A percentile compares a stretch with the other conserved stretches of the same genome.
phyloP scores from a whole-genome alignment of 78 protist species.

The Cyanophora paradoxa region DNA sequence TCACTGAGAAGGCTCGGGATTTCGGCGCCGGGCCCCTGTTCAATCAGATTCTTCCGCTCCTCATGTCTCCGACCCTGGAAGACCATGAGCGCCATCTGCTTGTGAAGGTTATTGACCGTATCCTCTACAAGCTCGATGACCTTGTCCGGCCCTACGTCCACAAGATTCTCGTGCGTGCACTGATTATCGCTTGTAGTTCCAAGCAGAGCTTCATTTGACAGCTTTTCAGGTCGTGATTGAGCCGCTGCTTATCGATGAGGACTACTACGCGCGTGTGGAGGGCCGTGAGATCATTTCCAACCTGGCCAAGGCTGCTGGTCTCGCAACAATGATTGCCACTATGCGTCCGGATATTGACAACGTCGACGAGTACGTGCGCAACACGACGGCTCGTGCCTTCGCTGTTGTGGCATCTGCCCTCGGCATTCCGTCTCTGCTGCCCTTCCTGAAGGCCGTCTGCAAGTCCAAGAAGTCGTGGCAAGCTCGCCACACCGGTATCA shows the following conservation, averaged over 20 bases:
- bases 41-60: conserved; percentile 85
- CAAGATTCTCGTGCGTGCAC: conserved; percentile 93
- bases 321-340: conserved; percentile 93
- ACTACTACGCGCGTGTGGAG: conserved; percentile 79
- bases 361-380: conserved; percentile 85
- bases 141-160: conserved; percentile 90
- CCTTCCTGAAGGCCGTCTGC: conserved; percentile 96
- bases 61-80: conserved; percentile 90
- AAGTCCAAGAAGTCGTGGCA: conserved; percentile 87
- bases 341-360: conserved; percentile 95
- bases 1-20: conserved; percentile 92
- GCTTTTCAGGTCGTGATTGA: conserved; percentile 95
- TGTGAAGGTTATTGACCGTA: conserved; percentile 95
- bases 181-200: too few relatives aligned
- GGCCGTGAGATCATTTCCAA: conserved; percentile 96
- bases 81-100: conserved; percentile 97
- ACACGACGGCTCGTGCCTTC: conserved; percentile 97
- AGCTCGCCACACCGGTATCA: conserved; percentile 94
- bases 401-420: conserved; percentile 97
- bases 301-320: conserved; percentile 97
- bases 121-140: conserved; percentile 92
- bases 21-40: conserved; percentile 95
- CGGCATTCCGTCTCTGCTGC: conserved; percentile 90
- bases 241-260: conserved; percentile 95
- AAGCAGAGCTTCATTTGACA: too few relatives aligned